A percentile compares a stretch with the other conserved stretches of the same genome.
Conservation (phyloP, 352 stramenopile species). For the Globisporangium viniferum region DNA sequence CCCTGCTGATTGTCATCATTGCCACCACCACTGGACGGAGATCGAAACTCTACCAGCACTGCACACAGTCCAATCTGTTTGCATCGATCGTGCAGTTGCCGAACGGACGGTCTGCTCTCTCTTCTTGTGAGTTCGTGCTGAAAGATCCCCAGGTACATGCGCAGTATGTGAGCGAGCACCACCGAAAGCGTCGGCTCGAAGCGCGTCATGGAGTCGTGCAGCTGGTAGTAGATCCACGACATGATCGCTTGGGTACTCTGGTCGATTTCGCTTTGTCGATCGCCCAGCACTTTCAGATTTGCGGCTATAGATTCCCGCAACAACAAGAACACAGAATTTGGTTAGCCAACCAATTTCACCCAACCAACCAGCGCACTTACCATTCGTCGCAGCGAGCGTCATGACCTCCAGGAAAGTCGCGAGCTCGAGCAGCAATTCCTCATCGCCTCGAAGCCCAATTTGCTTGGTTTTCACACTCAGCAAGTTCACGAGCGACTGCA, state of each 20-base stretch:
- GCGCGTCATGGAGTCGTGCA: slow-evolving; percentile 6
- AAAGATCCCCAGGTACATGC: slow-evolving; percentile 9
- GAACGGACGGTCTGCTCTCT: not conserved
- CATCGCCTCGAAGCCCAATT: not conserved
- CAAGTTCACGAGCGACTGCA: slow-evolving; percentile 20
- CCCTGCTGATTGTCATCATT: not conserved
- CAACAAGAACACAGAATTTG: not conserved
- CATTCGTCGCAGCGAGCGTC: slow-evolving; percentile 23
- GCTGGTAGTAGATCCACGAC: slow-evolving; percentile 5
- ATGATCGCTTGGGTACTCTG: slow-evolving; percentile 4
- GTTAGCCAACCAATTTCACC: not conserved
- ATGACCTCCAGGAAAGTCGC: slow-evolving; percentile 18
- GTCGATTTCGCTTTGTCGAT: not conserved
- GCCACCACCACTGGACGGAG: not conserved
- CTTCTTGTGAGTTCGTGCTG: not conserved
- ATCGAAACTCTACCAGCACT: slow-evolving; percentile 5
- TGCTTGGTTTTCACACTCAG: slow-evolving; percentile 14
- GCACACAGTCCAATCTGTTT: slow-evolving; percentile 10
- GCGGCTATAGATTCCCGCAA: not conserved
- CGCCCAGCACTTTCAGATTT: not conserved
- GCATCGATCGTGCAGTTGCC: slow-evolving; percentile 10
- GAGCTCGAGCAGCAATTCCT: slow-evolving; percentile 9
- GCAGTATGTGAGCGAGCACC: slow-evolving; percentile 1
- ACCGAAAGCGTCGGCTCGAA: slow-evolving; percentile 7
- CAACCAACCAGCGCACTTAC: not conserved